Evolutionary conservation across 805 yeast species (phyloP), one percentile per base, ranked within the genome.

Genomic region (Candida manassasensis): DNA sequence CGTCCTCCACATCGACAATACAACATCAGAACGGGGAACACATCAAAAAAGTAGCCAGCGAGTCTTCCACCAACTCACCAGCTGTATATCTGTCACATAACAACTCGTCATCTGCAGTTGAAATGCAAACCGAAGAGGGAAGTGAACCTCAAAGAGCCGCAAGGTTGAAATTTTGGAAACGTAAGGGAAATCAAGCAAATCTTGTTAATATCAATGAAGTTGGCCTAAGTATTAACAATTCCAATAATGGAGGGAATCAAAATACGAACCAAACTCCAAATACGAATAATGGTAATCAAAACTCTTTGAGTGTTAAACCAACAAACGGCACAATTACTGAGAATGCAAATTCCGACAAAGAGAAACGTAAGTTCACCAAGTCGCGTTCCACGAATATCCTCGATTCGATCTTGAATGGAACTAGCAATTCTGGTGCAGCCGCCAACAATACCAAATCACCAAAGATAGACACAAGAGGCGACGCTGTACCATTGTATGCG

Each of bases 331-430:
- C 21, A 29, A 19, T 16, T 19, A 18, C 29, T 27, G 21, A 32
- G 4, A 34, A 31, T 29, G 43, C 31, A 6, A 40, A 40, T 29
- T 35, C 40, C 8, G 28, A 35, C 22, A 29, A 41, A 14, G 45
- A 42, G 19, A 52, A 44, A 34, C 45, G 44, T 14, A 21, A 41
- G 21, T 46, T 61, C 38, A 57, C 69, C 25, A 73, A 70, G 44
- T 65, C 77, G 3, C 56, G 72, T 34, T 72, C 79, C 1, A 59
- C 75, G 1, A 71, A 71, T 37, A 59, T 73, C 18, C 46, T 73
- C 32, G 72, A 63, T 36, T 42, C 63, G 11, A 49, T 60, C 34
- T 48, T 60, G 21, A 47, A 19, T 42, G 48, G 35, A 21, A 38
- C 29, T 21, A 40, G 34, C 21, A 37, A 32, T 26, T n/a, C 38